Evolutionary conservation across 2,329 filamentous ascomycete species (phyloP), one percentile per base, ranked within the genome.

Genomic region (Cladosporium halotolerans): DNA sequence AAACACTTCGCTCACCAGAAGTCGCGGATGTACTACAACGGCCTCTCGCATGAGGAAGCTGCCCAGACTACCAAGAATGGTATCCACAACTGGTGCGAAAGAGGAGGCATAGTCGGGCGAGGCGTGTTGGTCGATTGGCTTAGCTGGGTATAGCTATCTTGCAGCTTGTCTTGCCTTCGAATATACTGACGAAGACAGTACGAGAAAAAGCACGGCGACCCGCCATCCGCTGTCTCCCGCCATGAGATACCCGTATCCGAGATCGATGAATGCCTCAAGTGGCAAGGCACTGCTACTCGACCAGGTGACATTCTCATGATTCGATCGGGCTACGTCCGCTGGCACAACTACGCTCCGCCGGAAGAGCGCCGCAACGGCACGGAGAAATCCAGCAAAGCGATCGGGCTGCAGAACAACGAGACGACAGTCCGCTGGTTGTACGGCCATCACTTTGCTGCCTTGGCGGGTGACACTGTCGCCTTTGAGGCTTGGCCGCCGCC

Each of bases 301-400:
- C 63, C 63, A 5, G 79, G 79, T 10, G 80, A 83, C 53, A 78
- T 83, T 40, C 67, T 83, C 18, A 70, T 83, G 55, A 66, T 81
- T 14, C 73, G 79, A 11, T 73, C 73, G 0, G 79, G 79, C 13
- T 79, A 75, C 28, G 58, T 58, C 9, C 56, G 58, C 32, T 60
- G 59, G 61, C 57, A 62, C 53, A 60, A 62, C 47, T 52, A 55
- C 41, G 58, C 59, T 5, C 44, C 36, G 16, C 44, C 54, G 2
- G 54, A 39, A 9, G 60, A 62, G 50, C 52, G 56, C 45, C 55
- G 55, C 38, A 49, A 44, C 14, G 60, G 60, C 8, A 58, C 58
- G 4, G 51, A 58, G 44, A 56, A 58, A n/a, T 55, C 53, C 31
- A 50, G 32, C 16, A 50, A 34, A 6, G 59, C 58, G 7, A 62